Conservation (phyloP, 768 basidiomycete genomes). For the Neoboletus brunneissimus region DNA sequence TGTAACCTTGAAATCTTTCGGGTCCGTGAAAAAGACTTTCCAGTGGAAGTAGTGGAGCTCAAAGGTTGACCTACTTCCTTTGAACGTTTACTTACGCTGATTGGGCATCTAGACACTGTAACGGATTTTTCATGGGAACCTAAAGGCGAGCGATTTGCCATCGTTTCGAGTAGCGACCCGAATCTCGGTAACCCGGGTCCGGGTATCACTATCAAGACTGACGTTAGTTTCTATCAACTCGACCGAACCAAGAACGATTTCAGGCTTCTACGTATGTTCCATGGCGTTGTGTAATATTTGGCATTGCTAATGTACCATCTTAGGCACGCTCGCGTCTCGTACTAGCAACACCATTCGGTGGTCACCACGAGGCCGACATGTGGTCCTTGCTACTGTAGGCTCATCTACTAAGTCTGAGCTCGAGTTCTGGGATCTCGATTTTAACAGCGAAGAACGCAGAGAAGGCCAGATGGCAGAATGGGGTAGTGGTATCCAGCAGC, state of each 20-base stretch:
- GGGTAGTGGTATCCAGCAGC: conserved; percentile 81
- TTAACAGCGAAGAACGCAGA: conserved; percentile 58
- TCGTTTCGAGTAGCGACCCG: conserved; percentile 91
- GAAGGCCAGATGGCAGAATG: conserved; percentile 61
- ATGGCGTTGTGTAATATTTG: background rate
- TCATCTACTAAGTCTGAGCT: conserved; percentile 94
- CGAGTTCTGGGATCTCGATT: conserved; percentile 99
- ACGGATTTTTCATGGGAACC: conserved; percentile 99
- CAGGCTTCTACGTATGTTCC: conserved; percentile 70
- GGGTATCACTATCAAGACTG: conserved; percentile 93
- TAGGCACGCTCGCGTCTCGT: conserved; percentile 74
- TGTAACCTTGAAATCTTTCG: conserved; percentile 98
- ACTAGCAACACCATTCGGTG: conserved; percentile 94
- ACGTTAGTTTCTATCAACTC: conserved; percentile 93
- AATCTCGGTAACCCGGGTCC: conserved; percentile 88
- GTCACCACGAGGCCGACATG: conserved; percentile 95
- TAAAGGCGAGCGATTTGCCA: conserved; percentile 93
- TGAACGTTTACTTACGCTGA: conserved; percentile 5
- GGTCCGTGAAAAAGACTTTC: conserved; percentile 94
- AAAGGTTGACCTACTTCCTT: conserved; percentile 59
- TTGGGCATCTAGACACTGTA: conserved; percentile 66
- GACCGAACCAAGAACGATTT: conserved; percentile 94
- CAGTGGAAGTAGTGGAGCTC: conserved; percentile 95
- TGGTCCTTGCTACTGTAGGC: conserved; percentile 93
- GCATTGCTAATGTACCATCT: conserved; percentile 8